These are phyloP conservation scores for Kernera saxatilis DNA, from an alignment of 345 rosid genomes.

Conservation along the genomic window DNA sequence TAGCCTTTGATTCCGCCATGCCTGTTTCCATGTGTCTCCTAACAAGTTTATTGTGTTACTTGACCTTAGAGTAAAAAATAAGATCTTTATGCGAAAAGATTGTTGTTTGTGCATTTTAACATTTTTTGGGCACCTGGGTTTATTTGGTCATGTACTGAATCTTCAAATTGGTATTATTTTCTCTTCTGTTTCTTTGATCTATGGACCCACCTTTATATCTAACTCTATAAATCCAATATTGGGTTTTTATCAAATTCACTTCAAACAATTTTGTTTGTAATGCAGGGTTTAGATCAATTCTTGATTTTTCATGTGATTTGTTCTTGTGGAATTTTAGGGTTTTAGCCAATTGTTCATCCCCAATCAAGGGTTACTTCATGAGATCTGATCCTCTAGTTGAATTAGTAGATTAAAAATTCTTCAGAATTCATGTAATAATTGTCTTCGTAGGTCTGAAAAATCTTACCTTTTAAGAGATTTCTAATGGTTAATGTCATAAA, in stretches of 20 bases:
- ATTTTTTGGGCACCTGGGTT: conserved; percentile 32
- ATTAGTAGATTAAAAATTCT: neutral
- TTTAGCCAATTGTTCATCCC: conserved; percentile 8
- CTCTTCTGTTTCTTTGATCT: conserved; percentile 20
- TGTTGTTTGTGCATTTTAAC: conserved; percentile 24
- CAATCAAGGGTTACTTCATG: neutral
- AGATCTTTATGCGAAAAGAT: conserved; percentile 9
- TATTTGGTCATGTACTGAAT: conserved; percentile 16
- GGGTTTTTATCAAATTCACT: neutral
- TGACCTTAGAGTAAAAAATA: conserved; percentile 23
- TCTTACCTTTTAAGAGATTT: conserved; percentile 3
- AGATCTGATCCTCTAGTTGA: conserved; percentile 5
- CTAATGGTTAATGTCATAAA: neutral
- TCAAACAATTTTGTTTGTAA: conserved; percentile 1
- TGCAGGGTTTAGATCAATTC: conserved; percentile 24
- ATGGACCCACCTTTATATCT: conserved; percentile 26
- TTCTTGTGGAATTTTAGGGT: conserved; percentile 2
- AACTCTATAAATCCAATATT: neutral
- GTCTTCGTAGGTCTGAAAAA: neutral
- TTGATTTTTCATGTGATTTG: neutral
- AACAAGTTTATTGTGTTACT: conserved; percentile 35
- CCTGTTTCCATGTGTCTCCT: conserved; percentile 30
- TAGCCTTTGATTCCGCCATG: conserved; percentile 38
- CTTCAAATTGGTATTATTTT: conserved; percentile 24
- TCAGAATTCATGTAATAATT: neutral